A percentile compares a stretch with the other conserved stretches of the same genome.
phyloP scores from a whole-genome alignment of 1,284 basidiomycete genomes.

The Austropuccinia psidii region DNA sequence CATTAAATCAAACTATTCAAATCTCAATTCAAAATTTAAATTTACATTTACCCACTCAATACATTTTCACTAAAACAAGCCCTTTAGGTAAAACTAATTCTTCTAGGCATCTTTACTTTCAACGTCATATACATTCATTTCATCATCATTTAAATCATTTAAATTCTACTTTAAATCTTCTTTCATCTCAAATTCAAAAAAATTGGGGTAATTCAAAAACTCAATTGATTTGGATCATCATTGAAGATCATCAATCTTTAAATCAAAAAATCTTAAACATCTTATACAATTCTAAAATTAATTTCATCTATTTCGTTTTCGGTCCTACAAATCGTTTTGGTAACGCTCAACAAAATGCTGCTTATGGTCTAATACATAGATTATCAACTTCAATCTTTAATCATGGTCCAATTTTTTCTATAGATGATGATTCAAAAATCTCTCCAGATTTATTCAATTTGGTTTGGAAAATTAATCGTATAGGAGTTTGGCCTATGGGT shows the following conservation, averaged over 20 bases:
- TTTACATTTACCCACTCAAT: not conserved
- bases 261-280: not conserved
- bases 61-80: slow-evolving; percentile 34
- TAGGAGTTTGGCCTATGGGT: slow-evolving; percentile 38
- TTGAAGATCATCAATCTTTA: slow-evolving; percentile 21
- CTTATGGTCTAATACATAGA: slow-evolving; percentile 29
- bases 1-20: not conserved
- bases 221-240: slow-evolving; percentile 21
- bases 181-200: not conserved
- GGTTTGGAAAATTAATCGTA: slow-evolving; percentile 28
- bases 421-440: slow-evolving; percentile 29
- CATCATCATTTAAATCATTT: slow-evolving; percentile 2
- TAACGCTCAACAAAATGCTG: slow-evolving; percentile 30
- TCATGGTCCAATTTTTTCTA: slow-evolving; percentile 22
- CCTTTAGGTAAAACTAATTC: not conserved
- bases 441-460: slow-evolving; percentile 20
- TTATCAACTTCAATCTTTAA: not conserved
- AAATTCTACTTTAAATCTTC: too few species aligned
- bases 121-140: slow-evolving; percentile 6
- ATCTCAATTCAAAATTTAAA: not conserved
- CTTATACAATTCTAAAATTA: not conserved
- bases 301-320: slow-evolving; percentile 15
- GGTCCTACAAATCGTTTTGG: slow-evolving; percentile 20
- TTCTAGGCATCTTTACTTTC: slow-evolving; percentile 14
- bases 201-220: not conserved